Conservation (phyloP, 2,329 filamentous ascomycete genomes). For the Cadophora malorum region DNA sequence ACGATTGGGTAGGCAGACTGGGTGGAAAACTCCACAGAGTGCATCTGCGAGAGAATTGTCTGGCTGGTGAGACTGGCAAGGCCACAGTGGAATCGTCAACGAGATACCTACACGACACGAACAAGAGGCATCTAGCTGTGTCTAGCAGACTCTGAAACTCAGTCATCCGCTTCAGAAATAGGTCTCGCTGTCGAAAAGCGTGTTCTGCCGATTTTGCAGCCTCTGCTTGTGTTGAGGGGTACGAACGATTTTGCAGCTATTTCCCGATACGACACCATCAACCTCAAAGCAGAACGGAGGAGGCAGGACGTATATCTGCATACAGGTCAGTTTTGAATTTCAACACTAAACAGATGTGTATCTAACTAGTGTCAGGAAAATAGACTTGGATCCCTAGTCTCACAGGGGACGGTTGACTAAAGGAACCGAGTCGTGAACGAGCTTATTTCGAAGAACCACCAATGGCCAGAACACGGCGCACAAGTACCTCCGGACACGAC, state of each 20-base stretch:
- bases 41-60: background rate
- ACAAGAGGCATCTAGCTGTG: background rate
- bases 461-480: background rate
- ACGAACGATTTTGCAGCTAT: background rate
- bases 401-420: background rate
- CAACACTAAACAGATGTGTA: background rate
- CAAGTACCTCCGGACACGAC: background rate
- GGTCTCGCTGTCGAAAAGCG: background rate
- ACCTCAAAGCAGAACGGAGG: background rate
- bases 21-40: background rate
- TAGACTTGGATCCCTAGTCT: background rate
- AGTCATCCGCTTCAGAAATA: background rate
- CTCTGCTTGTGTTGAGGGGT: background rate
- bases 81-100: background rate
- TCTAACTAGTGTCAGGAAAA: background rate
- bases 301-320: background rate
- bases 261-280: background rate
- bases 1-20: constrained; percentile 5
- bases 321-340: background rate
- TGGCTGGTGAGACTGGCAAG: background rate
- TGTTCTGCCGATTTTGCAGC: background rate
- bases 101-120: background rate
- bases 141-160: background rate
- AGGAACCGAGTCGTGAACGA: background rate
- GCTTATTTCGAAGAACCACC: background rate